Evolutionary conservation across 2,329 filamentous ascomycete species (phyloP), one percentile per base, ranked within the genome.

Genomic region (Arthrobotrys sinensis): DNA sequence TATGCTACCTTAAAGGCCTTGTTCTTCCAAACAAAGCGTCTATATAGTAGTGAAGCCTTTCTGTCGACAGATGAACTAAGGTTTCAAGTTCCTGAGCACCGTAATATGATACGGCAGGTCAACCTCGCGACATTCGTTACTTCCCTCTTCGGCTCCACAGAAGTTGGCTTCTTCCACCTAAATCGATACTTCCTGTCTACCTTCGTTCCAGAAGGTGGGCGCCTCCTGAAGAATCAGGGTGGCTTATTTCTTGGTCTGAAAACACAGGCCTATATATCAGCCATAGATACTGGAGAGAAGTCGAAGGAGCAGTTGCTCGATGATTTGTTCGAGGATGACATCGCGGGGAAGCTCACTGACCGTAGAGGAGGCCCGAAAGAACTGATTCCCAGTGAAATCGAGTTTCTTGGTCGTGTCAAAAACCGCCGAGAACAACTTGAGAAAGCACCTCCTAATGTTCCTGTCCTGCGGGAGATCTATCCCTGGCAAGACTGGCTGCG

Each of bases 91-190:
- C 82, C 85, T 1, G 84, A 85, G 8, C 88, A 91, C 81, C 84
- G 90, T 46, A 88, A 89, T 72, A 88, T 88, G 53, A 88, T 91
- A 69, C 86, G 89, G 69, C 90, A 89, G 82, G 89, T 89, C 46
- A 91, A 91, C 80, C 85, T 91, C 60, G 90, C 90, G 10, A 90
- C 89, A 0, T 91, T 91, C 81, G 87, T 90, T 32, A 89, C 88
- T 0, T 89, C 88, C 79, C 87, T 91, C 28, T 90, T 91, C 81
- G 87, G 87, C n/a, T 88, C 89, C 14, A 88, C 89, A 80, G 89
- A 90, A 82, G 88, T 91, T 76, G 88, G 88, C 8, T 90, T 91
- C 80, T 88, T 87, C 60, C 88, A 91, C 79, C 83, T 91, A 50
- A 89, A 91, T 81, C 87, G 90, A 52, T 86, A 88, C 80, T 91